Conservation (phyloP, 1,284 basidiomycete species). For the Cutaneotrichosporon sp. region DNA sequence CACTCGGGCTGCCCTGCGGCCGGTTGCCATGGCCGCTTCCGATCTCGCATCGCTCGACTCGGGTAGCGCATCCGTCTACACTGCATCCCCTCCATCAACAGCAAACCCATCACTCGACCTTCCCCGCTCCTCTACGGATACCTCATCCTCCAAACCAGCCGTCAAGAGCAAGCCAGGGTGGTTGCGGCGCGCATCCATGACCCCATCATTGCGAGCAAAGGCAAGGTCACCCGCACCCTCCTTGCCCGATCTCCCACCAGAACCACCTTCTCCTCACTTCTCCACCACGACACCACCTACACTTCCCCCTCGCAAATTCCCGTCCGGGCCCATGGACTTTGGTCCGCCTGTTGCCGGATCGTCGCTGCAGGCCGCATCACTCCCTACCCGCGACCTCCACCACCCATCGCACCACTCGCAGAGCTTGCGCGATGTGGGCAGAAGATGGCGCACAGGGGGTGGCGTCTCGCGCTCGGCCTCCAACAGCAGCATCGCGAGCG, state of each 20-base stretch:
- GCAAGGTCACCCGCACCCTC: conserved; percentile 36
- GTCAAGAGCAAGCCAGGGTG: conserved; percentile 43
- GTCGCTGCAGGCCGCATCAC: conserved; percentile 27
- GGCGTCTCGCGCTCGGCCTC: conserved; percentile 41
- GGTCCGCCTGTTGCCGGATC: conserved; percentile 18
- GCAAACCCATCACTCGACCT: conserved; percentile 30
- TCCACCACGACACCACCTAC: conserved; percentile 32
- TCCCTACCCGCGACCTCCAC: neutral
- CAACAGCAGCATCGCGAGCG: conserved; percentile 31
- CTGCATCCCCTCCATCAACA: conserved; percentile 4
- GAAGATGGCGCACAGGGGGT: conserved; percentile 29
- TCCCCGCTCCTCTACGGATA: conserved; percentile 1
- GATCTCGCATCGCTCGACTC: conserved; percentile 3
- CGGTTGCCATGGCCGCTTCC: conserved; percentile 8
- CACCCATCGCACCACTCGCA: conserved; percentile 34
- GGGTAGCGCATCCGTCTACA: neutral
- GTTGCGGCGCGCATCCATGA: conserved; percentile 42
- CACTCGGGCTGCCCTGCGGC: conserved; percentile 35
- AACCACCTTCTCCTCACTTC: conserved; percentile 30
- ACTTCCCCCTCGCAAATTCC: conserved; percentile 38
- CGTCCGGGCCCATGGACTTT: conserved; percentile 30
- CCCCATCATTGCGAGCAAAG: conserved; percentile 35
- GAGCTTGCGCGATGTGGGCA: conserved; percentile 40
- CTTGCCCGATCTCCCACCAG: conserved; percentile 26
- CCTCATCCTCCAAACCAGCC: conserved; percentile 25